Evolutionary conservation across 2,329 filamentous ascomycete species (phyloP).

Genomic region (Achaetomium macrosporum): DNA sequence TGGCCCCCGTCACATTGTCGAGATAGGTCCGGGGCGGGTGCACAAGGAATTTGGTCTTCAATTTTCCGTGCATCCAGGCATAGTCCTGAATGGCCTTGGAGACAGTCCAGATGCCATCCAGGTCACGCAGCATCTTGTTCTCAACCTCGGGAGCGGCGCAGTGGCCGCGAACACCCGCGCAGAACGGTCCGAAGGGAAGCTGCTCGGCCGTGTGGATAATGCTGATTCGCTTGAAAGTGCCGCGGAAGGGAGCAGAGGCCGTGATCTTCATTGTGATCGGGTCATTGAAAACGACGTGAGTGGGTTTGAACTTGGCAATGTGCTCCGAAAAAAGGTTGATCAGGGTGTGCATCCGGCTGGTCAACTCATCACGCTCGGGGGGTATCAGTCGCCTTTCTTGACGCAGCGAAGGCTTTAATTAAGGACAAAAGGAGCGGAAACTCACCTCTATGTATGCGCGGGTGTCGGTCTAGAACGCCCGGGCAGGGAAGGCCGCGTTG

Average conservation of each 20-base stretch:
- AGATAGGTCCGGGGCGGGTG: slow-evolving; percentile 22
- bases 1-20: slow-evolving; percentile 11
- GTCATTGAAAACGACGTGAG: slow-evolving; percentile 26
- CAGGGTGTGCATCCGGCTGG: slow-evolving; percentile 13
- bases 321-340: slow-evolving; percentile 13
- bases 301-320: slow-evolving; percentile 19
- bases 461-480: slow-evolving; percentile 21
- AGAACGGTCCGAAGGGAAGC: slow-evolving; percentile 24
- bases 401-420: too few species aligned
- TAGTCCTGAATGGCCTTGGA: slow-evolving; percentile 23
- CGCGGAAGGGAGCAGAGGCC: slow-evolving; percentile 2
- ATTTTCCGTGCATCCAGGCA: slow-evolving; percentile 20
- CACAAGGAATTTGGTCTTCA: slow-evolving; percentile 22
- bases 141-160: slow-evolving; percentile 20
- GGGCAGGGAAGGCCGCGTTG: slow-evolving; percentile 19
- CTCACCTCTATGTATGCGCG: slow-evolving; percentile 21
- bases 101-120: slow-evolving; percentile 25
- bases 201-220: slow-evolving; percentile 26
- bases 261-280: slow-evolving; percentile 25
- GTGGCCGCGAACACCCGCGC: slow-evolving; percentile 21
- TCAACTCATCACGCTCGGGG: slow-evolving; percentile 9
- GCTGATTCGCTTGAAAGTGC: slow-evolving; percentile 20
- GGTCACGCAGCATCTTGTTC: slow-evolving; percentile 16
- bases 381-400: neutral
- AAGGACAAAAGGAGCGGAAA: neutral